Evolutionary conservation across 768 basidiomycete genomes (phyloP).

Genomic region (Leccinum subtestaceum): DNA sequence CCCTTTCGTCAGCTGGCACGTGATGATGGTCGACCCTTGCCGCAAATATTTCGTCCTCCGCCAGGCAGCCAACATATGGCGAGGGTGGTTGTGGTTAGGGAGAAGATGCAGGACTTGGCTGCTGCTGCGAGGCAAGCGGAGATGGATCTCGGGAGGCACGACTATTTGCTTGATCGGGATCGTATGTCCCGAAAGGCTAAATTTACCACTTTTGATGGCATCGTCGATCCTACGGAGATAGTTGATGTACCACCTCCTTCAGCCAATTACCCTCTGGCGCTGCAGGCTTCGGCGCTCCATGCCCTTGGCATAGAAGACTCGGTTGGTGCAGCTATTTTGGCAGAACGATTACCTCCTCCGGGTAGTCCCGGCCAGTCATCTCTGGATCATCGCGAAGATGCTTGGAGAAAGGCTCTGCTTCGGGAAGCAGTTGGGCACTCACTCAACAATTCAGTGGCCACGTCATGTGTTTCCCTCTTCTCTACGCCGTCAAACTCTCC

Average conservation of each 20-base stretch:
- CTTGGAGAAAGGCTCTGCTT: constrained; percentile 75
- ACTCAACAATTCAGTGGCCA: constrained; percentile 55
- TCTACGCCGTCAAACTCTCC: constrained; percentile 39
- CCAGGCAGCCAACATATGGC: constrained; percentile 42
- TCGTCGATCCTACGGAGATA: constrained; percentile 81
- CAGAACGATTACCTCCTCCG: constrained; percentile 68
- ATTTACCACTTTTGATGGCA: constrained; percentile 44
- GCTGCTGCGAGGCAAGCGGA: constrained; percentile 75
- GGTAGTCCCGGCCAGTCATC: constrained; percentile 58
- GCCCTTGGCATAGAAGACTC: constrained; percentile 75
- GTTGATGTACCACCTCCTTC: constrained; percentile 77
- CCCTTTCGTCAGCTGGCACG: constrained; percentile 40
- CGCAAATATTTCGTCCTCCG: constrained; percentile 33
- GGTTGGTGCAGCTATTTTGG: constrained; percentile 70
- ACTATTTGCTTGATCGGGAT: constrained; percentile 45
- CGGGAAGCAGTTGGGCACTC: constrained; percentile 79
- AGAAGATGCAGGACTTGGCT: constrained; percentile 70
- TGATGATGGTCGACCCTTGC: constrained; percentile 37
- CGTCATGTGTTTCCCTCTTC: constrained; percentile 30
- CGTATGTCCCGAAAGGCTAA: constrained; percentile 38
- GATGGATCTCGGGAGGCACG: constrained; percentile 61
- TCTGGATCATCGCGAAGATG: constrained; percentile 53
- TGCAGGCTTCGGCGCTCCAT: constrained; percentile 71
- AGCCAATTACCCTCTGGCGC: constrained; percentile 65
- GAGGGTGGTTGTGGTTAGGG: constrained; percentile 80